Percentiles rank a stretch among this genome's conserved stretches.
phyloP scores from a whole-genome alignment of 768 basidiomycete genomes.

The Leucocoprinus leucothites region DNA sequence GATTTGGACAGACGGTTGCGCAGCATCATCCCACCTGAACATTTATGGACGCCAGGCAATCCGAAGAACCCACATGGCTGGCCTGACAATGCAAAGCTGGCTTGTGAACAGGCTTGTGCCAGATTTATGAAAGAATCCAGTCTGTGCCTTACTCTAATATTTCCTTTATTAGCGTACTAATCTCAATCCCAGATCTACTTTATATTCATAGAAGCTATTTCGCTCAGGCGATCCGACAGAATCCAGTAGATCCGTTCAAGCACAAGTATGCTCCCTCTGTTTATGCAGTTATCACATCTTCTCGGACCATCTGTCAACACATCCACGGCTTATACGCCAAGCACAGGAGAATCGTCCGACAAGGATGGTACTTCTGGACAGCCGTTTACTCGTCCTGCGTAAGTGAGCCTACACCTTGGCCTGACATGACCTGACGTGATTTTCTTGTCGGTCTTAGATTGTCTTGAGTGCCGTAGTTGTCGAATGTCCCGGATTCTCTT shows the following conservation, averaged over 20 bases:
- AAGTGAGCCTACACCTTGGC: constrained; percentile 16
- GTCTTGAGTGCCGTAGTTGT: constrained; percentile 44
- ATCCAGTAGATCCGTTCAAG: constrained; percentile 37
- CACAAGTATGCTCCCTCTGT: constrained; percentile 47
- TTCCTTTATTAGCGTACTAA: background rate
- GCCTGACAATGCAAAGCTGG: constrained; percentile 25
- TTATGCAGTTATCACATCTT: constrained; percentile 37
- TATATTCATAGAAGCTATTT: constrained; percentile 50
- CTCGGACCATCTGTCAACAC: constrained; percentile 36
- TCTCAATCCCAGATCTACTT: constrained; percentile 30
- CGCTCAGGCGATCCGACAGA: constrained; percentile 40
- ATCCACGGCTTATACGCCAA: constrained; percentile 34
- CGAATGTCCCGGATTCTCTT: constrained; percentile 40
- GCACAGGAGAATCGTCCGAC: constrained; percentile 29
- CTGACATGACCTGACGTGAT: background rate
- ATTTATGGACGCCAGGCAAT: constrained; percentile 38
- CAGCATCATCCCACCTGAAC: constrained; percentile 42
- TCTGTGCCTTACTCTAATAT: constrained; percentile 23
- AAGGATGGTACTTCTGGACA: constrained; percentile 52
- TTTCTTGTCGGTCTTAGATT: constrained; percentile 40
- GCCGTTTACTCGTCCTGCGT: constrained; percentile 48
- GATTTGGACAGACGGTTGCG: constrained; percentile 51
- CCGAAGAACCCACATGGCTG: constrained; percentile 36
- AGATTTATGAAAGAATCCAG: constrained; percentile 42
- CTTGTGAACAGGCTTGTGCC: constrained; percentile 45